phyloP scores from a whole-genome alignment of 2,329 filamentous ascomycete genomes.

The Colletotrichum brevisporum region DNA sequence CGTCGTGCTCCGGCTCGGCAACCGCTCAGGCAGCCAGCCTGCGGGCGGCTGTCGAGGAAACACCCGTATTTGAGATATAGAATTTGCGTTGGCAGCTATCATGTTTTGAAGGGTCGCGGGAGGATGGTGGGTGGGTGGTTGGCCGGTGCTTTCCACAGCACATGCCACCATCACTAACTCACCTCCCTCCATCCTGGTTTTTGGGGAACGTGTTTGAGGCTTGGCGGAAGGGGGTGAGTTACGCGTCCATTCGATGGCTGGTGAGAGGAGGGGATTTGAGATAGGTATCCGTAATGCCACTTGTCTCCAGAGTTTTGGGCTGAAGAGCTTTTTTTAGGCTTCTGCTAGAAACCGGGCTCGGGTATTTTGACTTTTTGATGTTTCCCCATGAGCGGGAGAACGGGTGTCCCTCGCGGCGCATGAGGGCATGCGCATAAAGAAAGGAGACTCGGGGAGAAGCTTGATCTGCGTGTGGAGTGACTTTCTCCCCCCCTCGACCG shows the following conservation, averaged over 20 bases:
- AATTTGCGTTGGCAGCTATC: slow-evolving; percentile 33
- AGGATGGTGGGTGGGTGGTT: slow-evolving; percentile 11
- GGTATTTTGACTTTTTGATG: no score
- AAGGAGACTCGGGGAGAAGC: background rate
- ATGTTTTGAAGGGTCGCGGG: slow-evolving; percentile 9
- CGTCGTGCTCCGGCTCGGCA: no score
- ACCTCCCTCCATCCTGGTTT: no score
- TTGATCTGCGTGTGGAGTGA: slow-evolving; percentile 21
- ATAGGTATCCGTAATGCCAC: no score
- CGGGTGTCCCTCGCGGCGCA: slow-evolving; percentile 6
- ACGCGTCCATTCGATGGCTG: slow-evolving; percentile 15
- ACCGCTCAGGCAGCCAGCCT: no score
- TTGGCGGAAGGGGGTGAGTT: slow-evolving; percentile 18
- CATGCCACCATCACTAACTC: slow-evolving; percentile 1
- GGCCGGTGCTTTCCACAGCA: slow-evolving; percentile 4
- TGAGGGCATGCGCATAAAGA: slow-evolving; percentile 20
- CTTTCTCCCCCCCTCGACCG: background rate
- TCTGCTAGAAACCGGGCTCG: no score
- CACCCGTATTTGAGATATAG: slow-evolving; percentile 23
- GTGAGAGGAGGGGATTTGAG: background rate
- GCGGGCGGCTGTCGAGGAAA: background rate
- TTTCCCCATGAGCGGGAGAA: no score
- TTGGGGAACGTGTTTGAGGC: slow-evolving; percentile 28
- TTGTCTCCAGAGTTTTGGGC: slow-evolving; percentile 2
- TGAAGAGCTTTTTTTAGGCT: slow-evolving; percentile 1